Percentiles rank a stretch among this genome's conserved stretches.
phyloP scores from a whole-genome alignment of 2,329 filamentous ascomycete species.

The Fusarium albidum region DNA sequence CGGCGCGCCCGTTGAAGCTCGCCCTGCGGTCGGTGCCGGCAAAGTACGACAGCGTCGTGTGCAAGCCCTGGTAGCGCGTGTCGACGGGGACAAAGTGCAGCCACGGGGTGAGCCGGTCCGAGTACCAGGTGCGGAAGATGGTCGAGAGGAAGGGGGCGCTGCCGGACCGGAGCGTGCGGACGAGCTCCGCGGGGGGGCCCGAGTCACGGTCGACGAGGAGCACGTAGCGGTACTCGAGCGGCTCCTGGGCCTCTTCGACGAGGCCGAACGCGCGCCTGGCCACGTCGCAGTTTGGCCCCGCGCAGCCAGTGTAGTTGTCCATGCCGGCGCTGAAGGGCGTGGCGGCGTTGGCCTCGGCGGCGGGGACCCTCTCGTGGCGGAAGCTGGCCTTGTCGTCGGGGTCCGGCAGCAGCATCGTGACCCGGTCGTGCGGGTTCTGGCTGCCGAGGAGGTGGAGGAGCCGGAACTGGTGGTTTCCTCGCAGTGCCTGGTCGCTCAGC shows the following conservation, averaged over 20 bases:
- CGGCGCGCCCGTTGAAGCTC: constrained; percentile 53
- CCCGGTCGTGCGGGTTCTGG: constrained; percentile 56
- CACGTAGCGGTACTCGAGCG: constrained; percentile 74
- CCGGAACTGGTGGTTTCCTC: constrained; percentile 73
- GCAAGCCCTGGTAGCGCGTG: constrained; percentile 74
- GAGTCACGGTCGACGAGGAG: constrained; percentile 76
- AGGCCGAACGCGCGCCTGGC: constrained; percentile 44
- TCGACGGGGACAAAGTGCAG: constrained; percentile 84
- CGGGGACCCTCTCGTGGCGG: constrained; percentile 63
- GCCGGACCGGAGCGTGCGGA: constrained; percentile 70
- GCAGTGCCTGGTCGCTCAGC: constrained; percentile 63
- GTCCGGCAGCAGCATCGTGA: constrained; percentile 65
- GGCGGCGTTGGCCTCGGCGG: constrained; percentile 60
- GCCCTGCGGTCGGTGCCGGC: constrained; percentile 60
- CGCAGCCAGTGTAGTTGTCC: constrained; percentile 64
- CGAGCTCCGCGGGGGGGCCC: constrained; percentile 67
- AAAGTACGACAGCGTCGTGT: constrained; percentile 79
- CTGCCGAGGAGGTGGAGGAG: constrained; percentile 74
- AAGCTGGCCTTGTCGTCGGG: constrained; percentile 50
- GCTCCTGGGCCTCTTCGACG: constrained; percentile 51
- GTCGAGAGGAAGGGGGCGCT: constrained; percentile 75
- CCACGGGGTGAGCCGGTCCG: constrained; percentile 78
- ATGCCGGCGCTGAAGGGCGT: constrained; percentile 67
- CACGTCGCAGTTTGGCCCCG: constrained; percentile 49
- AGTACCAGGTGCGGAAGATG: constrained; percentile 82